Percentiles rank a stretch among this genome's conserved stretches.
These are phyloP conservation scores for Rubus idaeus DNA, from an alignment of 306 rosid genomes.

Conservation along the genomic window DNA sequence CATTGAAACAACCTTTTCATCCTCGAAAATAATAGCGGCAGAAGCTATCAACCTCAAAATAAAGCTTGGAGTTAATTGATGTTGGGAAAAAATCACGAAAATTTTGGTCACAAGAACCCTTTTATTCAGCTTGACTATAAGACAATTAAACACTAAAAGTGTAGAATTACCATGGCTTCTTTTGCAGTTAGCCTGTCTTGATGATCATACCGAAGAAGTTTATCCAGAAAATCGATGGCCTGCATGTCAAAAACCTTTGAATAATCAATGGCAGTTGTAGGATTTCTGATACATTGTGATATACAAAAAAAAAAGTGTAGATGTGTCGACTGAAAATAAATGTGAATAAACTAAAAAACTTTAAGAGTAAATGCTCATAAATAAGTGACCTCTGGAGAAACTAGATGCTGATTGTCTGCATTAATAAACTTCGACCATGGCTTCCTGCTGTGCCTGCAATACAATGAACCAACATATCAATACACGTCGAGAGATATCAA, in stretches of 20 bases:
- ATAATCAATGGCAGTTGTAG: slow-evolving; percentile 21
- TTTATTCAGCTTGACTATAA: neutral
- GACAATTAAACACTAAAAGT: neutral
- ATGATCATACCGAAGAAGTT: slow-evolving; percentile 93
- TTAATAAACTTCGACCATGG: slow-evolving; percentile 95
- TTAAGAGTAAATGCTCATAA: neutral
- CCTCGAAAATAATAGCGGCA: neutral
- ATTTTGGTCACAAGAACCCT: neutral
- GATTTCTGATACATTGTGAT: slow-evolving; percentile 5
- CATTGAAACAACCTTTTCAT: slow-evolving; percentile 14
- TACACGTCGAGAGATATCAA: neutral
- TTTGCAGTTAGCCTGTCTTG: slow-evolving; percentile 93
- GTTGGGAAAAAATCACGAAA: neutral
- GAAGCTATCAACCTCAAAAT: neutral
- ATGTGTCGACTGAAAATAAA: neutral
- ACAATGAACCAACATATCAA: slow-evolving; percentile 26
- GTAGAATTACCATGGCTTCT: slow-evolving; percentile 88
- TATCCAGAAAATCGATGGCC: slow-evolving; percentile 99
- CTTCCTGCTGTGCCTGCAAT: slow-evolving; percentile 93
- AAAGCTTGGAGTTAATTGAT: neutral
- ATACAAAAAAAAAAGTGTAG: neutral
- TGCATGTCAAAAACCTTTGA: slow-evolving; percentile 31
- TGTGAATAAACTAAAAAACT: neutral
- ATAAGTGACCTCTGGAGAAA: slow-evolving; percentile 83
- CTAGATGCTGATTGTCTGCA: slow-evolving; percentile 93